Base-by-base conservation (phyloP, 768 basidiomycete genomes). In the Phanerochaete carnosa region DNA sequence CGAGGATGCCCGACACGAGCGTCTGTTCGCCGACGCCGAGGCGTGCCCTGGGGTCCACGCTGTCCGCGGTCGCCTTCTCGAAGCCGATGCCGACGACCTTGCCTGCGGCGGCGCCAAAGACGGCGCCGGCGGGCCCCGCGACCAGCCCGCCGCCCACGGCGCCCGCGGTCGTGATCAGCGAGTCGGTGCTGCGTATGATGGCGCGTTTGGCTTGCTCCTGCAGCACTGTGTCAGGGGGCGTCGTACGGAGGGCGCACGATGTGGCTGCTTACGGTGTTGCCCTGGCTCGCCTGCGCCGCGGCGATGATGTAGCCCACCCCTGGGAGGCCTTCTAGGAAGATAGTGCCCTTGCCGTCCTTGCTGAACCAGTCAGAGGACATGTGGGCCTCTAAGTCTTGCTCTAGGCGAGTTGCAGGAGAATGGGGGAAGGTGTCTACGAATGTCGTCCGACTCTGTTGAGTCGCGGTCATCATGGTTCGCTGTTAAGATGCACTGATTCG, bases 311-410 rank as follows among this genome's bases (percentile, higher is more conserved):
- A 52, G 6, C 51, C 51, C 2, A 52, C 51, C 19, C 30, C 51
- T 12, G 51, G 51, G 29, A 52, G n/a, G 28, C 51, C 51, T 23
- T 52, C 51, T 3, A 52, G 51, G n/a, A 52, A 52, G 29, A 52
- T 33, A 15, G 51, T 52, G 15, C 51, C 51, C 51, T 29, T 32
- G 51, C 51, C 51, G 30, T 52, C 51, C 30, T 52, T 33, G 51
- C 51, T 52, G 30, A 52, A 52, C 51, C 51, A 52, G 51, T 52
- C 51, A 22, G 51, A 11, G 51, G 51, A 23, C 51, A 52, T 52
- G 29, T 30, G 51, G 51, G 39, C 39, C 39, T 43, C 39, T 43
- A 43, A 4, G 39, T 43, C 39, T 43, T 43, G 39, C 16, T 52
- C 51, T 29, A 32, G 51, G 51, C 32, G 51, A 32, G 32, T 52